Conservation (phyloP, 163 green algal species). For the Coccomyxa subellipsoidea region DNA sequence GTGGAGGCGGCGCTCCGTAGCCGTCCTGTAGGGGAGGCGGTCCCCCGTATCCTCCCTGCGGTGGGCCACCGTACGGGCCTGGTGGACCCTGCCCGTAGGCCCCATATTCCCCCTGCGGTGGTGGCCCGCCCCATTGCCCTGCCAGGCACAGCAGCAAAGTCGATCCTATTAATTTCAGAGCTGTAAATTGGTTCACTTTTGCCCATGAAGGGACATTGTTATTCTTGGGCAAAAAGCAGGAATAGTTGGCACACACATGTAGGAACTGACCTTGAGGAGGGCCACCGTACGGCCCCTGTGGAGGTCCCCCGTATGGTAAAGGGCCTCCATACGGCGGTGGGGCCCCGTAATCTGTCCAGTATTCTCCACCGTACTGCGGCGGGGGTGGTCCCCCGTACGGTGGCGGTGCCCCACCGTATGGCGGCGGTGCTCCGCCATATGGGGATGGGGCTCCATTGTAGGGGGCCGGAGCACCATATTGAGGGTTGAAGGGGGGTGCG, state of each 20-base stretch:
- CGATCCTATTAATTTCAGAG: no score
- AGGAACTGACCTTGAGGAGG: not conserved
- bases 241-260: no score
- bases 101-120: not conserved
- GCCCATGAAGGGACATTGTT: no score
- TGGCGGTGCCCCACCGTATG: not conserved
- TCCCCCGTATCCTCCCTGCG: not conserved
- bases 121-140: not conserved
- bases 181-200: no score
- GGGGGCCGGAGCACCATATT: not conserved
- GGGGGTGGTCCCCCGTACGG: not conserved
- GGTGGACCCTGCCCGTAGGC: not conserved
- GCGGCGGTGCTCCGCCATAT: not conserved
- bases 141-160: not conserved
- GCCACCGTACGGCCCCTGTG: not conserved
- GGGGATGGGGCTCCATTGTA: not conserved
- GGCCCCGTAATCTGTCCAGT: not conserved
- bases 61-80: not conserved
- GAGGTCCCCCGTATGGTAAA: not conserved
- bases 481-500: not conserved
- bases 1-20: not conserved
- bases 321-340: not conserved
- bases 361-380: not conserved
- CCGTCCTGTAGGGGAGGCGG: not conserved
- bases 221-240: no score